Base-by-base conservation (phyloP, 2,329 filamentous ascomycete species). In the Bipolaris victoriae region DNA sequence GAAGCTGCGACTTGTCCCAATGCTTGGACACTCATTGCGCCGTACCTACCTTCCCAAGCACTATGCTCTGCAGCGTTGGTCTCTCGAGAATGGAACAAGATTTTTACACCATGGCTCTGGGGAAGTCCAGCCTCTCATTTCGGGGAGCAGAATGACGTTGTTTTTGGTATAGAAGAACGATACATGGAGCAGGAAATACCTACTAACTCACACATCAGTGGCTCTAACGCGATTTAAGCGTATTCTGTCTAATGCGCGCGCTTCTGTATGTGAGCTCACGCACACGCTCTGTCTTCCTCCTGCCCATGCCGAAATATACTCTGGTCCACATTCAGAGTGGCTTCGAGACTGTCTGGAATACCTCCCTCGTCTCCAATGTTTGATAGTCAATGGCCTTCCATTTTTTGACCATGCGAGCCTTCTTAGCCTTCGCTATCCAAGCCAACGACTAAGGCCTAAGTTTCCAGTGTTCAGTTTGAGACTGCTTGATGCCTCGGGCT, bases 111-210 rank as follows among this genome's bases (percentile, higher is more conserved):
- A 2, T 81, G 83, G 60, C 78, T 88, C 1, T 88, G 86, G 86
- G 85, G 85, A 15, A 83, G 84, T 65, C 86, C 86, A 18, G 84
- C 85, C 0, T 86, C 84, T 7, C 85, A 88, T 70, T 88, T 88
- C 67, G 84, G 83, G 29, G 79, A 79, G 2, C 80, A 86, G 49
- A 84, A 87, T 65, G 85, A 87, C 66, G 82, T 81, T 7, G 84
- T 87, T 29, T 87, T 87, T 65, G 81, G 82, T 78, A 59, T 31
- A 54, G 44, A 24, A 24, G 35, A 24, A 18, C 49, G 1, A 16
- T 7, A 18, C 22, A 5, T 1, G 22, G 3, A 22, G 11, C 15
- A 31, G 5, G 24, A 10, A 40, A 16, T 48, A 11, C 2, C 45
- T 45, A 33, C 59, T 72, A 33, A 71, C 43, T 2, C 16, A 2